These are phyloP conservation scores for Pythium utonaiense DNA, from an alignment of 352 stramenopile genomes.

Conservation along the genomic window DNA sequence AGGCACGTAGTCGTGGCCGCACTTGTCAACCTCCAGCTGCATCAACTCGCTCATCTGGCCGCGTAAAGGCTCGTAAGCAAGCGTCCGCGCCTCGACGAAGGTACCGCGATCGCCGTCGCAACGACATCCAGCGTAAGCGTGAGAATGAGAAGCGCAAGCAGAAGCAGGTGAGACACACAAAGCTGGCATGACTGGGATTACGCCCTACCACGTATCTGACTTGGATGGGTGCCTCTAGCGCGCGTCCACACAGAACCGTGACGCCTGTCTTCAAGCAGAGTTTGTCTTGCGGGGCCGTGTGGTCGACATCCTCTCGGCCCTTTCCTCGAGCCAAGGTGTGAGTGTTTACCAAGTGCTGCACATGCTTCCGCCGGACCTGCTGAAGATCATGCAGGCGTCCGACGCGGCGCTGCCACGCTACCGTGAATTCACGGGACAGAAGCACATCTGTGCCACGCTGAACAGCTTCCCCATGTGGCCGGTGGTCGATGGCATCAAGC, in stretches of 20 bases:
- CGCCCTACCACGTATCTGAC: background rate
- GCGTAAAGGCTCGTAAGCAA: background rate
- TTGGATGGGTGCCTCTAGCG: background rate
- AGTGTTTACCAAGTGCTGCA: slow-evolving; percentile 1
- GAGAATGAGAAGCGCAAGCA: slow-evolving; percentile 19
- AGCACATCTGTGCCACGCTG: slow-evolving; percentile 16
- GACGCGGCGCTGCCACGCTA: slow-evolving; percentile 7
- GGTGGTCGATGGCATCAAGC: background rate
- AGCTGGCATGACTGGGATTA: background rate
- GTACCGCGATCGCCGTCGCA: slow-evolving; percentile 13
- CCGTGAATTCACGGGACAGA: slow-evolving; percentile 21
- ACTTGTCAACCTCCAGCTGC: background rate
- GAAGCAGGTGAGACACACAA: slow-evolving; percentile 14
- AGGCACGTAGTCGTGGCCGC: background rate
- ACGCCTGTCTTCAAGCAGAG: slow-evolving; percentile 10
- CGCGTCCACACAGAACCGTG: slow-evolving; percentile 4
- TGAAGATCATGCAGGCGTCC: slow-evolving; percentile 4
- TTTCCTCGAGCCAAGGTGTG: background rate
- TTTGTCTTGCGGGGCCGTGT: slow-evolving; percentile 3
- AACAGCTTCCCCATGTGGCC: slow-evolving; percentile 18
- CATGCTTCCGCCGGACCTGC: slow-evolving; percentile 4
- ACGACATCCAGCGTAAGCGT: slow-evolving; percentile 15
- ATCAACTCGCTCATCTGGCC: background rate
- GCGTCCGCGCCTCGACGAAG: background rate
- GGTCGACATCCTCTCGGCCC: background rate